Conservation (phyloP, 192 early-diverging fungal genomes). For the Umbelopsis sp. region DNA sequence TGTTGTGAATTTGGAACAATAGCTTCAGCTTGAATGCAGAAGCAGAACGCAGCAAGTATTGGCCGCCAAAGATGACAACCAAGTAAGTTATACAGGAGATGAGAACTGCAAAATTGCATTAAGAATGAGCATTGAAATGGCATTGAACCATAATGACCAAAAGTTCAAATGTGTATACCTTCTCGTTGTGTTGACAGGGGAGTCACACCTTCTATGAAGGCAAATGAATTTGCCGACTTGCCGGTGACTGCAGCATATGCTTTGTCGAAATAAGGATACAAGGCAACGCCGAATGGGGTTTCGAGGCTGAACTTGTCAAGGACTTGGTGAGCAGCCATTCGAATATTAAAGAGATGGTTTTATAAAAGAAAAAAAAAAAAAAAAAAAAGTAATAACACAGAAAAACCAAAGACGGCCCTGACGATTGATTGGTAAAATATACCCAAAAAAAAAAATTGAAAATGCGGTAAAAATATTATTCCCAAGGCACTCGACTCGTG, state of each 20-base stretch:
- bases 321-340: conserved; percentile 15
- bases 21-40: conserved; percentile 67
- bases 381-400: not conserved
- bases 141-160: not conserved
- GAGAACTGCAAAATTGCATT: conserved; percentile 27
- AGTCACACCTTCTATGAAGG: conserved; percentile 47
- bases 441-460: not conserved
- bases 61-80: conserved; percentile 74
- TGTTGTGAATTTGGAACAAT: conserved; percentile 81
- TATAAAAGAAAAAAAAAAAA: not conserved
- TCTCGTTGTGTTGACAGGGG: conserved; percentile 45
- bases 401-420: not conserved
- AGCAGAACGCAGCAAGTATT: conserved; percentile 62
- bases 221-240: conserved; percentile 45
- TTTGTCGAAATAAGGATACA: conserved; percentile 46
- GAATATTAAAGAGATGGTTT: not conserved
- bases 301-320: conserved; percentile 17
- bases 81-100: conserved; percentile 59
- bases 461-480: not conserved
- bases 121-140: not conserved
- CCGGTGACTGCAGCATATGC: conserved; percentile 39
- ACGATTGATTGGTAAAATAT: not conserved
- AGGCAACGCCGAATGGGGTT: conserved; percentile 51
- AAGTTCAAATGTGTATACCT: conserved; percentile 2
- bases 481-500: too few relatives aligned